Evolutionary conservation across 169 alveolate genomes (phyloP), one percentile per base, ranked within the genome.

Genomic region (Plasmodium relictum): DNA sequence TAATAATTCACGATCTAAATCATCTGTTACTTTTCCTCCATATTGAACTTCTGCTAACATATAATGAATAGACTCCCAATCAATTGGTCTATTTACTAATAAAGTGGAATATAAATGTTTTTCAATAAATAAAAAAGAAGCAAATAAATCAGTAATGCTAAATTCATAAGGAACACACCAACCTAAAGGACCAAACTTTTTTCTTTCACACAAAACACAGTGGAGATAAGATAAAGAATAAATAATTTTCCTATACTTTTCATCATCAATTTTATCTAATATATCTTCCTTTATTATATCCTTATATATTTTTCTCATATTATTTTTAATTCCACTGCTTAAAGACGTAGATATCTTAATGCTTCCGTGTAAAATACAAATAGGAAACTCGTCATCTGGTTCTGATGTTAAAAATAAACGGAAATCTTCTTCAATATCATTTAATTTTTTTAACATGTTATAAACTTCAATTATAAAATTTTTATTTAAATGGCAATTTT

Each of bases 11-110:
- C 98, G 91, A 93, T 97, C 99, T 91, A 97, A 96, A 78, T 96
- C 98, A 88, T 98, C 99, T 71, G 99, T 98, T 70, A 98, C 98
- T 73, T 99, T 96, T 65, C 99, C 99, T 10, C 99, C 99, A 89
- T 97, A 98, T 94, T 97, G 97, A 18, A 98, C 98, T 89, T 97
- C 99, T 59, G 98, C 97, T 42, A 98, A 97, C 99, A 98, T 98
- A 91, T 96, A 97, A 80, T 95, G 96, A 44, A 97, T 96, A 12
- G 98, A 97, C 71, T 95, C 95, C 99, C 98, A 95, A 71, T 96
- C 95, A 14, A 96, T 92, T 85, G 98, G 97, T 74, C 95, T 93
- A 72, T 85, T 92, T 18, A 95, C 93, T 37, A 97, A 88, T 39
- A 97, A 88, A 44, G 97, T 94, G 65, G 97, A 95, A n/a, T 98